These are phyloP conservation scores for Sporobolus alterniflorus DNA, from an alignment of 202 grass and related monocot genomes.

Conservation along the genomic window DNA sequence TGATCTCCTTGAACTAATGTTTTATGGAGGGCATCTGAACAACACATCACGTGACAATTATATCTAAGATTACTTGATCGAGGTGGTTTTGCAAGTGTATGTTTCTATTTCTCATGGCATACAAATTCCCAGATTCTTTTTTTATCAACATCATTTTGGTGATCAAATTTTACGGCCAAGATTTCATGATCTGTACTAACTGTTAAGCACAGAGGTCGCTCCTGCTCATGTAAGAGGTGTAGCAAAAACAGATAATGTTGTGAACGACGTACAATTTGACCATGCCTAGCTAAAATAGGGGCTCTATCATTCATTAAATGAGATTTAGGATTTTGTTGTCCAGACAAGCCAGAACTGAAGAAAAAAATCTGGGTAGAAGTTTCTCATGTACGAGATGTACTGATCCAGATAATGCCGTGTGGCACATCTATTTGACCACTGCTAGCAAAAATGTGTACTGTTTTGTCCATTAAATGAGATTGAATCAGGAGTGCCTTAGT, in stretches of 20 bases:
- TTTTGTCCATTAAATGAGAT: background rate
- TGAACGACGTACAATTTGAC: background rate
- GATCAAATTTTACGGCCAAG: background rate
- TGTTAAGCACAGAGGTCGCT: background rate
- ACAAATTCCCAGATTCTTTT: background rate
- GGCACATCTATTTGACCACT: background rate
- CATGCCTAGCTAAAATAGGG: background rate
- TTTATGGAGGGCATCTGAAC: background rate
- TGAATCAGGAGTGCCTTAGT: conserved; percentile 9
- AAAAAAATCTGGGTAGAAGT: background rate
- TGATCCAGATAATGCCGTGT: background rate
- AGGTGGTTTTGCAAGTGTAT: background rate
- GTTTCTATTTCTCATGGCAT: background rate
- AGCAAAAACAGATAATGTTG: background rate
- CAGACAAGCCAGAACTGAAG: background rate
- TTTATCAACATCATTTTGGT: background rate
- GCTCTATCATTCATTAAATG: background rate
- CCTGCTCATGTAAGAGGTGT: background rate
- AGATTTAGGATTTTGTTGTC: background rate
- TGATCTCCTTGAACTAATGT: background rate
- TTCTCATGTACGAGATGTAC: conserved; percentile 12
- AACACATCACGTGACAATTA: background rate
- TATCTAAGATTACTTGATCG: background rate
- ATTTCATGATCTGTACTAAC: background rate
- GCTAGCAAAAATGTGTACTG: background rate